Evolutionary conservation across 1,284 basidiomycete genomes (phyloP).

Genomic region (Ceratobasidium sp.): DNA sequence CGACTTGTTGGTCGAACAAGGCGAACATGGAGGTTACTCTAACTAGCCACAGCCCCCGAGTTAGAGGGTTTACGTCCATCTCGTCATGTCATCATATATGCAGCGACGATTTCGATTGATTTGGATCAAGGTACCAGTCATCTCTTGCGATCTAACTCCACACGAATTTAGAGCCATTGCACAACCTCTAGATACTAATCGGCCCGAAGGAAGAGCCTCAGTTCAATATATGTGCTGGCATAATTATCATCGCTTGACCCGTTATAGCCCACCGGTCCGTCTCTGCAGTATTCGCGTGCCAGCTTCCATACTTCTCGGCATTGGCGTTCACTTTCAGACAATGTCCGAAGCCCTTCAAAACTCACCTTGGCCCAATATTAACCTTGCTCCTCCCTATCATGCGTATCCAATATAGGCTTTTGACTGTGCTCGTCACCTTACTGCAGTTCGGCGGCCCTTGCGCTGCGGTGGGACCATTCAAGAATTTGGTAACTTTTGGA

Average conservation of each 20-base stretch:
- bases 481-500: conserved; percentile 46
- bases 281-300: not conserved
- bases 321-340: not conserved
- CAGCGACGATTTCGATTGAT: no score
- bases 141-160: no score
- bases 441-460: not conserved
- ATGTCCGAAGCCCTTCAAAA: conserved; percentile 5
- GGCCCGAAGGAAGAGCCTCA: not conserved
- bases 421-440: not conserved
- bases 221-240: not conserved
- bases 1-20: no score
- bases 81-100: no score
- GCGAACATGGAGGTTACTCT: no score
- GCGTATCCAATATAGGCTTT: not conserved
- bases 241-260: not conserved
- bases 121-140: no score
- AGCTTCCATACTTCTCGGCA: conserved; percentile 22
- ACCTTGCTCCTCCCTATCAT: not conserved
- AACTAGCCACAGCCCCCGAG: no score
- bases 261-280: not conserved
- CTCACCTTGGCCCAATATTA: not conserved
- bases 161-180: not conserved
- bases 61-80: no score
- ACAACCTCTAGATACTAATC: not conserved
- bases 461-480: conserved; percentile 6